A percentile compares a stretch with the other conserved stretches of the same genome.
These are phyloP conservation scores for Crithidia expoeki DNA, from an alignment of 208 protist genomes.

Conservation along the genomic window DNA sequence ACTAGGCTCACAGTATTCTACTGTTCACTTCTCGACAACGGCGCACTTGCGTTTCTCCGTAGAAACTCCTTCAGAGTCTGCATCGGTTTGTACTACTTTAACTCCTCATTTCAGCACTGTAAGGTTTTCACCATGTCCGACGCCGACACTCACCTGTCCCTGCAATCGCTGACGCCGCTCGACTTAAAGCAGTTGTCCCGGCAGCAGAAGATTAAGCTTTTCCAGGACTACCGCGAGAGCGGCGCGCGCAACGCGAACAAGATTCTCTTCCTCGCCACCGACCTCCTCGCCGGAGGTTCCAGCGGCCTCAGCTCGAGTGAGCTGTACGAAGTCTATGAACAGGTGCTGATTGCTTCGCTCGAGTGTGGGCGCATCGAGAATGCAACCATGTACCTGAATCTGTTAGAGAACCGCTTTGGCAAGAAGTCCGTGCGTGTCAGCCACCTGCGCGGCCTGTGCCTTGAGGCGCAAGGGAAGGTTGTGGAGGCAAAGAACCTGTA, in stretches of 20 bases:
- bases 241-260: slow-evolving; percentile 63
- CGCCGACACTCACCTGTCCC: slow-evolving; percentile 22
- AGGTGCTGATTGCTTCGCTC: slow-evolving; percentile 79
- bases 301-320: slow-evolving; percentile 52
- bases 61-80: neutral
- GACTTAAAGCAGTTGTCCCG: slow-evolving; percentile 79
- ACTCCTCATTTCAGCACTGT: slow-evolving; percentile 11
- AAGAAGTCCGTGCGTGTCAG: slow-evolving; percentile 69
- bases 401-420: slow-evolving; percentile 81
- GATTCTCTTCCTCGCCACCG: slow-evolving; percentile 73
- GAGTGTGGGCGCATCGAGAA: slow-evolving; percentile 71
- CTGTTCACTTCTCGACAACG: too few species aligned
- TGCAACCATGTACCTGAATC: slow-evolving; percentile 59
- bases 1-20: too few species aligned
- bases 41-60: too few species aligned
- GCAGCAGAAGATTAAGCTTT: slow-evolving; percentile 59
- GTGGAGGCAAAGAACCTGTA: slow-evolving; percentile 70
- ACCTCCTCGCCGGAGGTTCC: slow-evolving; percentile 72
- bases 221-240: slow-evolving; percentile 58
- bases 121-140: slow-evolving; percentile 14
- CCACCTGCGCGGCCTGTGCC: slow-evolving; percentile 75
- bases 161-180: slow-evolving; percentile 66
- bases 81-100: neutral
- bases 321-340: slow-evolving; percentile 77
- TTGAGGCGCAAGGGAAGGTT: slow-evolving; percentile 70